Evolutionary conservation across 495 filamentous ascomycete species (phyloP).

Genomic region (Xanthoparmelia taractica): DNA sequence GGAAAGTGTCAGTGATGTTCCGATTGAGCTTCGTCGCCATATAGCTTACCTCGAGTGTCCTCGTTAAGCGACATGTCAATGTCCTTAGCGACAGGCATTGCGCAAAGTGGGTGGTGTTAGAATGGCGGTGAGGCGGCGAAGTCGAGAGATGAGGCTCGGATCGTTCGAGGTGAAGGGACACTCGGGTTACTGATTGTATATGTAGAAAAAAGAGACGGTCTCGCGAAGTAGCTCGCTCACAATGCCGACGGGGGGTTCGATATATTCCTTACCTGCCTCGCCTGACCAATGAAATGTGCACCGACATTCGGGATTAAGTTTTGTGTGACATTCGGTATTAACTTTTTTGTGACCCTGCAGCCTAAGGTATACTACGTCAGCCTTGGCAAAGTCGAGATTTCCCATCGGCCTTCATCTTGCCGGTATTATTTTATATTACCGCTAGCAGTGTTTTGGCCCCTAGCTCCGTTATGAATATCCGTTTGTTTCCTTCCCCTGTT

Average conservation of each 20-base stretch:
- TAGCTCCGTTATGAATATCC: background rate
- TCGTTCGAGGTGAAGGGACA: background rate
- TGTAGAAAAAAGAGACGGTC: background rate
- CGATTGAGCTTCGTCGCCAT: background rate
- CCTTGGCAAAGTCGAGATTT: background rate
- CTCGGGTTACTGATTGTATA: background rate
- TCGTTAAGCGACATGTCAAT: conserved; percentile 39
- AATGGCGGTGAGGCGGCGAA: background rate
- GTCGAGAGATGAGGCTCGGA: background rate
- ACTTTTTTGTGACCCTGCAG: background rate
- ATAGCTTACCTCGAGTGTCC: conserved; percentile 45
- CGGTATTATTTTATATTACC: background rate
- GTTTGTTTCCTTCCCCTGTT: background rate
- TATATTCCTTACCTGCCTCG: too few relatives aligned
- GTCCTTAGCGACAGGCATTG: conserved; percentile 42
- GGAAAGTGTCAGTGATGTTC: conserved; percentile 8
- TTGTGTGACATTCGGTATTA: background rate
- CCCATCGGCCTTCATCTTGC: background rate
- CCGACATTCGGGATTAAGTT: background rate
- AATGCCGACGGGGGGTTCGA: background rate
- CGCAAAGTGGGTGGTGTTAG: conserved; percentile 12
- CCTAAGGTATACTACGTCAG: background rate
- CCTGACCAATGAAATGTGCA: background rate
- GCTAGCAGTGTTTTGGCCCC: background rate
- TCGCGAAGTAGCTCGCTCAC: background rate